Evolutionary conservation across 2,329 filamentous ascomycete genomes (phyloP), one percentile per base, ranked within the genome.

Genomic region (Fusarium proliferatum): DNA sequence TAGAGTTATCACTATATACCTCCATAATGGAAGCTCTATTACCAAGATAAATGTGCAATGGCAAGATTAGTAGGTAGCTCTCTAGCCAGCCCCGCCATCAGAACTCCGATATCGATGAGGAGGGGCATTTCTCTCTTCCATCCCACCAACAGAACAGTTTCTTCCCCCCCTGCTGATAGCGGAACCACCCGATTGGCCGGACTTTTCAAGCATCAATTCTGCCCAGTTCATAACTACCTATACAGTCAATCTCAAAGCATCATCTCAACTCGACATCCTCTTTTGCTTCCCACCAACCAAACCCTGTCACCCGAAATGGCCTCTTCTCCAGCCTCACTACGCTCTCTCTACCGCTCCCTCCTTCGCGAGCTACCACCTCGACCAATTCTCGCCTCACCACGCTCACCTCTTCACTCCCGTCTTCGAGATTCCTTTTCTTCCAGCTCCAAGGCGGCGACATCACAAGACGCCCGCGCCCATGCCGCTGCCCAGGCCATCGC

Each of bases 301-400:
- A 30, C 33, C 51, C 30, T 39, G 17, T 21, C 23, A 39, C 12
- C 10, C 13, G 76, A 19, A 63, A 83, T 82, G 80, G 66, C 80
- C 77, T 78, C 84, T 4, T 81, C 81, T 15, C 81, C 86, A 71
- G 81, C 88, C 45, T 85, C 86, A 43, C 81, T 93, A 46, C 94
- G 94, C 79, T 90, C 94, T 41, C 88, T 97, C 80, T 98, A 98
- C 88, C 94, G 96, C 78, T 89, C 92, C 46, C 87, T 98, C 79
- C 90, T 98, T 63, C 94, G 96, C 82, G 95, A 98, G 85, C 91
- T 98, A 13, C 96, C 96, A 4, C 89, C 92, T 12, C 92, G 91
- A 10, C 86, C 88, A 5, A 82, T 89, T 77, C 86, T 88, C 72
- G 84, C 85, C 64, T 77, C 83, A 68, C 83, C 86, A 30, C 91